A percentile compares a stretch with the other conserved stretches of the same genome.
phyloP scores from a whole-genome alignment of 2,329 filamentous ascomycete species.

The Aaosphaeria arxii region DNA sequence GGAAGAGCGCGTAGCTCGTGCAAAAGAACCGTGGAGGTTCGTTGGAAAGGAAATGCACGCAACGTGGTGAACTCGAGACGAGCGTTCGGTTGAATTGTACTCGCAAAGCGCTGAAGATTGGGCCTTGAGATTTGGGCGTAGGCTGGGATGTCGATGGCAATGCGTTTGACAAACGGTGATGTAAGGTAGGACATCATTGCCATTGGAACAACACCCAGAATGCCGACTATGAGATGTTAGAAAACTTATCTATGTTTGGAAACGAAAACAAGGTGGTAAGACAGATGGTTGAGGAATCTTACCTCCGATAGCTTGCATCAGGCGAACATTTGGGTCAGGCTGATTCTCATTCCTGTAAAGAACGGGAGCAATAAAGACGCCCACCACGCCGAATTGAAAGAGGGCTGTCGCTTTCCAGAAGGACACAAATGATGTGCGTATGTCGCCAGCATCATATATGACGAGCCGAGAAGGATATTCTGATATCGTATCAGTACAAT shows the following conservation, averaged over 20 bases:
- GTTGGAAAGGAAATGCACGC: constrained; percentile 30
- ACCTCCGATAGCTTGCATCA: constrained; percentile 27
- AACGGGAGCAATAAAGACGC: constrained; percentile 28
- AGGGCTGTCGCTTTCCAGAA: constrained; percentile 37
- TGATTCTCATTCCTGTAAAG: constrained; percentile 34
- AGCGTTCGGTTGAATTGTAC: constrained; percentile 13
- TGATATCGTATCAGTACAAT: constrained; percentile 1
- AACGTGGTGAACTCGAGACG: constrained; percentile 35
- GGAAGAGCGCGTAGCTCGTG: constrained; percentile 33
- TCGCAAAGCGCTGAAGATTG: constrained; percentile 23
- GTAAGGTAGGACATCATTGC: constrained; percentile 32
- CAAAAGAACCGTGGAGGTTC: constrained; percentile 24
- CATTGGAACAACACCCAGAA: constrained; percentile 29
- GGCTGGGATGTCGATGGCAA: constrained; percentile 30
- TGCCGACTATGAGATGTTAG: constrained; percentile 18
- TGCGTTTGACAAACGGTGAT: constrained; percentile 33
- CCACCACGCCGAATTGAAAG: constrained; percentile 31
- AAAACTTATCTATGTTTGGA: neutral
- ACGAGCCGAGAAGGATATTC: constrained; percentile 26
- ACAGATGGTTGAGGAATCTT: constrained; percentile 8
- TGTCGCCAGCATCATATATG: constrained; percentile 38
- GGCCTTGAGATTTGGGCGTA: constrained; percentile 21
- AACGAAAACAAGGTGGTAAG: neutral
- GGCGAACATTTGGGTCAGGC: constrained; percentile 23
- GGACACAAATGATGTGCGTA: constrained; percentile 31